These are phyloP conservation scores for Penicillium samsonianum DNA, from an alignment of 495 filamentous ascomycete genomes.

Conservation along the genomic window DNA sequence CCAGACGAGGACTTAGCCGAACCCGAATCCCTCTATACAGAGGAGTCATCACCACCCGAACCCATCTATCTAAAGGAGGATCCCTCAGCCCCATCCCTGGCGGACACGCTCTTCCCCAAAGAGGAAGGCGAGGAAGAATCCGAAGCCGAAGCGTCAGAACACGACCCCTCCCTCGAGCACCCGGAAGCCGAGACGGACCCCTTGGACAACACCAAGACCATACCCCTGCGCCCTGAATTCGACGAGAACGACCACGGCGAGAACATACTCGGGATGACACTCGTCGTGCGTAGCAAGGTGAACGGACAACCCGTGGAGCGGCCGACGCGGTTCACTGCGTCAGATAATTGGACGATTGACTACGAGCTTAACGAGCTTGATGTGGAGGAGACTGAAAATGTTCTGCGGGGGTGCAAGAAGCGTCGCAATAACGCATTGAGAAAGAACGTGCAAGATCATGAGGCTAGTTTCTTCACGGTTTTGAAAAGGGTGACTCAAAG, in stretches of 20 bases:
- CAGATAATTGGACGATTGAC: constrained; percentile 72
- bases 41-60: too few relatives aligned
- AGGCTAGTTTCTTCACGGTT: constrained; percentile 1
- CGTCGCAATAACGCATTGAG: constrained; percentile 22
- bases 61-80: too few relatives aligned
- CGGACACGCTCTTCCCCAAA: too few relatives aligned
- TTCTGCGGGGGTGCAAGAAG: constrained; percentile 46
- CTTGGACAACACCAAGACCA: not conserved
- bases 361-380: constrained; percentile 67
- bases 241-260: too few relatives aligned
- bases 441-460: not conserved
- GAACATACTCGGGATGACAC: constrained; percentile 62
- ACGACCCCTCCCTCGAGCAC: too few relatives aligned
- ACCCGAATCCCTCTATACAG: too few relatives aligned
- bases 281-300: constrained; percentile 71
- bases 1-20: too few relatives aligned
- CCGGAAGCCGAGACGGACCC: too few relatives aligned
- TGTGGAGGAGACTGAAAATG: constrained; percentile 30
- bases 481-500: constrained; percentile 44
- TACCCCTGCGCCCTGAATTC: not conserved
- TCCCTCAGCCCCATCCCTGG: too few relatives aligned
- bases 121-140: too few relatives aligned
- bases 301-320: constrained; percentile 65
- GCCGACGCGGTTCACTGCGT: constrained; percentile 49
- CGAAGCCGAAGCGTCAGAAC: not conserved